These are phyloP conservation scores for Cutaneotrichosporon arboriforme DNA, from an alignment of 1,284 basidiomycete genomes.

Conservation along the genomic window DNA sequence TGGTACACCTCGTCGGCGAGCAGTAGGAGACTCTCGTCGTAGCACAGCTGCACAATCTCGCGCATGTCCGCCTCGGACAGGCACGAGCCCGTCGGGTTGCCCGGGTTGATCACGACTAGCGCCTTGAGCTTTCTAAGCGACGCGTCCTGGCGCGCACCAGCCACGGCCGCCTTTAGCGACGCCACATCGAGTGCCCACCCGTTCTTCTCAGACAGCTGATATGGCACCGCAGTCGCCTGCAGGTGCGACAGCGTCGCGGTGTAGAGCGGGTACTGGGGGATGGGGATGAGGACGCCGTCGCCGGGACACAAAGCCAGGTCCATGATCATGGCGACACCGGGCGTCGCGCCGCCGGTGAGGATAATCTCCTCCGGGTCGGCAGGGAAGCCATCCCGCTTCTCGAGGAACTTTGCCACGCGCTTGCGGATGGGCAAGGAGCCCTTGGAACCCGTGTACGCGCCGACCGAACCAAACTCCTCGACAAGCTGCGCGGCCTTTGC, in stretches of 20 bases:
- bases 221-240: slow-evolving; percentile 69
- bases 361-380: slow-evolving; percentile 78
- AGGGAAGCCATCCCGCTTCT: slow-evolving; percentile 73
- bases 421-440: slow-evolving; percentile 79
- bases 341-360: slow-evolving; percentile 83
- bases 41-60: slow-evolving; percentile 67
- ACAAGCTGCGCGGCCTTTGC: slow-evolving; percentile 71
- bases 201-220: slow-evolving; percentile 72
- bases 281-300: slow-evolving; percentile 60
- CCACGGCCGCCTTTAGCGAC: slow-evolving; percentile 62
- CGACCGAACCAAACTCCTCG: slow-evolving; percentile 78
- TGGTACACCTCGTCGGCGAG: slow-evolving; percentile 93
- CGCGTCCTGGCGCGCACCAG: slow-evolving; percentile 60
- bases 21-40: slow-evolving; percentile 72
- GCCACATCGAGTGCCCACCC: slow-evolving; percentile 74
- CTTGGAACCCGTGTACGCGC: slow-evolving; percentile 90
- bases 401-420: slow-evolving; percentile 79
- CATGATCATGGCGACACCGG: slow-evolving; percentile 81
- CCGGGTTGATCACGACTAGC: slow-evolving; percentile 88
- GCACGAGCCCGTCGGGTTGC: slow-evolving; percentile 82
- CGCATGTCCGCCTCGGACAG: slow-evolving; percentile 65
- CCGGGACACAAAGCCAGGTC: slow-evolving; percentile 27
- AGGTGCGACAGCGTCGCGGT: slow-evolving; percentile 82
- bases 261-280: slow-evolving; percentile 93
- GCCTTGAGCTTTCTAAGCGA: slow-evolving; percentile 57